Base-by-base conservation (phyloP, 2,329 filamentous ascomycete species). In the Ascochyta rabiei region DNA sequence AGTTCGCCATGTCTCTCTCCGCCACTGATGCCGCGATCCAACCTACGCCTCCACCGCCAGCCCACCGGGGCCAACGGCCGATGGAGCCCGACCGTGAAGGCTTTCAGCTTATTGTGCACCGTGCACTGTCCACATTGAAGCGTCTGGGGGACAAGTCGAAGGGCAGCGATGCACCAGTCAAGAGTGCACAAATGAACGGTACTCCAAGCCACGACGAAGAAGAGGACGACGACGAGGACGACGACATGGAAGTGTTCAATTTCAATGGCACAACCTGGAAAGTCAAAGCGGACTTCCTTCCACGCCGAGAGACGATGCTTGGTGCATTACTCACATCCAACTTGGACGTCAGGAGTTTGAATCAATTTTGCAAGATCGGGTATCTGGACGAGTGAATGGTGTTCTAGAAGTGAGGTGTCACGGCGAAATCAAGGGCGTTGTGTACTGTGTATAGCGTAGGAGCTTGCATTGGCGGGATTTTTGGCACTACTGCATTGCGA, bases 1-100 rank as follows among this genome's bases (percentile, higher is more conserved):
- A 87, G 19, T 81, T 97, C 19, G 85, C 93, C 0, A 87, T 89
- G 56, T 81, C 90, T 4, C 80, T 97, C 3, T 71, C 66, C 21
- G 64, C 67, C 4, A 66, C 63, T 1, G 71, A 74, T 51, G 66
- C 67, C 12, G 60, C 53, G 16, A 61, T 68, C 13, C 67, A 61
- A 43, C 64, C 63, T 2, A 62, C 64, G 18, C 69, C 65, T 18
- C 63, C 62, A 3, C 72, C 64, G 51, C 66, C 65, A 19, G 61
- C 68, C 24, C 67, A 65, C n/a, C 69, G 69, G 44, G 68, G 67
- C 10, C 71, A 69, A 56, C 60, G 64, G 38, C 66, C 66, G 26
- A 69, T 75, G 61, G 71, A 73, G 7, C 70, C 69, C 19, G 69
- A 73, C 52, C 61, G 66, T 9, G 68, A 70, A 50, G 74, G 71